Evolutionary conservation across 2,329 filamentous ascomycete species (phyloP), one percentile per base, ranked within the genome.

Genomic region (Scedosporium minutisporum): DNA sequence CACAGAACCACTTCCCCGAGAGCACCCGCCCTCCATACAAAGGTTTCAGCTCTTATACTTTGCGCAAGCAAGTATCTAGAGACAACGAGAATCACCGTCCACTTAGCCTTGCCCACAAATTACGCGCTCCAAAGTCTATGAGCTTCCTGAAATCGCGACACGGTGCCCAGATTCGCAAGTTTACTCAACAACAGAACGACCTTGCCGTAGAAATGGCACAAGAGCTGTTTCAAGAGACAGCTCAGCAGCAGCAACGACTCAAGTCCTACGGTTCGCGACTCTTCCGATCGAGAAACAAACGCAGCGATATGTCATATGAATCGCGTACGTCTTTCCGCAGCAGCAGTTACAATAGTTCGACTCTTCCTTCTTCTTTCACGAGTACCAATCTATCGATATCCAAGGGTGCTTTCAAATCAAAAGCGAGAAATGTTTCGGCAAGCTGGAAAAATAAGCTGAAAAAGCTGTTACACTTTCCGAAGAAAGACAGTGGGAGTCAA

Each of bases 371-470:
- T 12, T 18, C 60, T n/a, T 55, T 38, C 23, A 46, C 64, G 14
- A 33, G 63, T 16, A 59, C 62, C 18, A 65, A 63, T 51, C 42
- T 65, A 7, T 65, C 66, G 33, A 6, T 63, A 4, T 48, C 65
- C 2, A 75, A 72, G 44, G 69, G 75, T 21, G 70, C 21, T 6
- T 25, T 62, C 18, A 72, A 72, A 27, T 18, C 58, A 10, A 63
- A 58, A 25, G 82, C 83, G 10, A 79, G 87, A 25, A 86, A 84
- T 38, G 82, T 86, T 14, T 90, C 88, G 0, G 80, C 77, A 16
- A 82, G 81, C 0, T 68, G 91, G 46, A 88, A 81, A 68, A 80
- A 78, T 58, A 89, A 80, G 63, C 68, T 91, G 64, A 87, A 81
- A 70, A 80, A 73, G 44, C 75, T 87, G 0, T 85, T 89, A 65